Evolutionary conservation across 768 basidiomycete species (phyloP).

Genomic region (Boletellus ananas): DNA sequence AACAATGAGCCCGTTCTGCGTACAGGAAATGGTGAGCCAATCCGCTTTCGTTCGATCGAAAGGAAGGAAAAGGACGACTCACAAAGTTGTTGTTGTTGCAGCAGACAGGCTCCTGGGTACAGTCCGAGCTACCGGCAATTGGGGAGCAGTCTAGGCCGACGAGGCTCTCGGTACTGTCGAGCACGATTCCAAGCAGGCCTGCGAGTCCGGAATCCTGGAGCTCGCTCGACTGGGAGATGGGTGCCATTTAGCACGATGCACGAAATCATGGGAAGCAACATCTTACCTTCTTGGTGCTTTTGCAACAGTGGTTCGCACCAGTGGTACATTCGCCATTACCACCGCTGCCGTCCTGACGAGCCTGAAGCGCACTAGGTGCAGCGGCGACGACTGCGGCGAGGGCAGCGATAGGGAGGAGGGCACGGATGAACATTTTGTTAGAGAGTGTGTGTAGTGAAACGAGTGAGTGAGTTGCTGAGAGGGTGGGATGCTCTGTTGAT

Average conservation of each 20-base stretch:
- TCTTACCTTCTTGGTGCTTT: neutral
- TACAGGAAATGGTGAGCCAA: neutral
- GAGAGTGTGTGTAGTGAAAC: neutral
- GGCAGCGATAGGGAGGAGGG: conserved; percentile 10
- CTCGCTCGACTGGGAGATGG: neutral
- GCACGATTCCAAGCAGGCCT: conserved; percentile 1
- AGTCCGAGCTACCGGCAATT: neutral
- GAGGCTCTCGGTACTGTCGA: neutral
- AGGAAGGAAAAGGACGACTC: neutral
- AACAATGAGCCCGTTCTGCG: neutral
- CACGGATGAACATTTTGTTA: neutral
- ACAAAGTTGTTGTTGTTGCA: conserved; percentile 6
- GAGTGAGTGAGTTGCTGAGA: no score
- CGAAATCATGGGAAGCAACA: no score
- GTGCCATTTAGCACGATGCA: neutral
- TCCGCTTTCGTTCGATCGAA: neutral
- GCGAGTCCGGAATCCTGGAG: neutral
- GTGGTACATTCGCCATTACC: conserved; percentile 14
- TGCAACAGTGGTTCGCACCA: conserved; percentile 10
- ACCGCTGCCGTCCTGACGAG: no score
- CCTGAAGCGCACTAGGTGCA: neutral
- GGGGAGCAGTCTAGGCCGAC: conserved; percentile 4
- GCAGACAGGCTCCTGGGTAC: conserved; percentile 9
- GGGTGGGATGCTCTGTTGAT: neutral
- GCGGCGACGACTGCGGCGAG: conserved; percentile 6